phyloP scores from a whole-genome alignment of 352 stramenopile species.

The Plasmopara muralis region DNA sequence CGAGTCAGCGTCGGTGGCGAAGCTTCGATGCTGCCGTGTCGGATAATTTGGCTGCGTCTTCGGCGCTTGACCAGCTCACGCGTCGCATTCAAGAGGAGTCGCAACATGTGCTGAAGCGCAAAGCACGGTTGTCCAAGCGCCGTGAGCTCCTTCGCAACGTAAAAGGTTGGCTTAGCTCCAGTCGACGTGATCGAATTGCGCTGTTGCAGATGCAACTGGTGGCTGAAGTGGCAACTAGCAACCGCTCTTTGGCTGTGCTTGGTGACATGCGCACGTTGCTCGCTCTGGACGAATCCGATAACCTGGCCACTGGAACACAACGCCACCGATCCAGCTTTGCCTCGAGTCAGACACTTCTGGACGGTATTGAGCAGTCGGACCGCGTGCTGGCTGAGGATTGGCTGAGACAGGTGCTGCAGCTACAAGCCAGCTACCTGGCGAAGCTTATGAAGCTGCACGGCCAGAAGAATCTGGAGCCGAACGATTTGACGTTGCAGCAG shows the following conservation, averaged over 20 bases:
- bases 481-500: conserved; percentile 27
- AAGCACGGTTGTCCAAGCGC: conserved; percentile 32
- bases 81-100: conserved; percentile 50
- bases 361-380: conserved; percentile 43
- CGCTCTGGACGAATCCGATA: conserved; percentile 29
- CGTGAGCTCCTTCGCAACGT: conserved; percentile 49
- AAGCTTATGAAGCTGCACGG: conserved; percentile 40
- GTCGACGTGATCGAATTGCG: conserved; percentile 45
- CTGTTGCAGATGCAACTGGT: conserved; percentile 67
- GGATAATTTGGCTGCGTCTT: conserved; percentile 14
- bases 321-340: conserved; percentile 24
- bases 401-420: conserved; percentile 36
- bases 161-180: conserved; percentile 35
- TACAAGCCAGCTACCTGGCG: conserved; percentile 55
- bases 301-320: conserved; percentile 7
- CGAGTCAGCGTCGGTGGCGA: conserved; percentile 48
- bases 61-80: conserved; percentile 36
- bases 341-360: conserved; percentile 38
- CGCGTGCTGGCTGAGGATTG: conserved; percentile 58
- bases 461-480: conserved; percentile 30
- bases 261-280: conserved; percentile 46
- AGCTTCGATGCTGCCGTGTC: conserved; percentile 42
- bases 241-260: conserved; percentile 56
- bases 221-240: conserved; percentile 51
- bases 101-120: conserved; percentile 33